Evolutionary conservation across 805 yeast genomes (phyloP).

Genomic region (Pichia nanzhaoensis): DNA sequence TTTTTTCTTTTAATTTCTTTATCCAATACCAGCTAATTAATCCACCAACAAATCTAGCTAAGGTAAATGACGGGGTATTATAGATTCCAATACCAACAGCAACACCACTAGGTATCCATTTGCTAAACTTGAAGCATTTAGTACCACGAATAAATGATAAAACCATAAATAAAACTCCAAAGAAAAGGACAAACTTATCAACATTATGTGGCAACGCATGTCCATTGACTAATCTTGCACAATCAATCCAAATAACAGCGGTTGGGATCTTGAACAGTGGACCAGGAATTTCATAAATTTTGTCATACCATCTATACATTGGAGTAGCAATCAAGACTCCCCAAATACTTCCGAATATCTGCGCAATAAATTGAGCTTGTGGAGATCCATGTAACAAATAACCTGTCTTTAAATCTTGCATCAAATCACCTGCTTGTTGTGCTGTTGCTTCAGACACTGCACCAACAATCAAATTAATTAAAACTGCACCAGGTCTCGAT

Average conservation of each 20-base stretch:
- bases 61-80: conserved; percentile 86
- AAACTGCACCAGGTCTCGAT: conserved; percentile 69
- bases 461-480: conserved; percentile 87
- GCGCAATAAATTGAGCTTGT: conserved; percentile 85
- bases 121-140: conserved; percentile 5
- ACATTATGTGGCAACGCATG: conserved; percentile 83
- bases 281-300: conserved; percentile 82
- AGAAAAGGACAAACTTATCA: conserved; percentile 45
- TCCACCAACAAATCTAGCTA: conserved; percentile 92
- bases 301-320: conserved; percentile 76
- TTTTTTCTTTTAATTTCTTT: conserved; percentile 16
- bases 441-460: conserved; percentile 99
- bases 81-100: conserved; percentile 97
- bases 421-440: conserved; percentile 96
- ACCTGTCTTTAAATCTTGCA: conserved; percentile 97
- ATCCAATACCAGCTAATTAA: conserved; percentile 56
- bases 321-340: conserved; percentile 73
- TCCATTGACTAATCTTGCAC: conserved; percentile 89
- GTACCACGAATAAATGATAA: conserved; percentile 52
- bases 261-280: conserved; percentile 83
- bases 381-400: conserved; percentile 89
- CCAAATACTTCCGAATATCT: conserved; percentile 80
- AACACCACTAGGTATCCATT: conserved; percentile 82
- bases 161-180: conserved; percentile 63
- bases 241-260: conserved; percentile 94